A percentile compares a stretch with the other conserved stretches of the same genome.
Evolutionary conservation across 176 grass and related monocot species (phyloP).

Genomic region (Zoysia japonica): DNA sequence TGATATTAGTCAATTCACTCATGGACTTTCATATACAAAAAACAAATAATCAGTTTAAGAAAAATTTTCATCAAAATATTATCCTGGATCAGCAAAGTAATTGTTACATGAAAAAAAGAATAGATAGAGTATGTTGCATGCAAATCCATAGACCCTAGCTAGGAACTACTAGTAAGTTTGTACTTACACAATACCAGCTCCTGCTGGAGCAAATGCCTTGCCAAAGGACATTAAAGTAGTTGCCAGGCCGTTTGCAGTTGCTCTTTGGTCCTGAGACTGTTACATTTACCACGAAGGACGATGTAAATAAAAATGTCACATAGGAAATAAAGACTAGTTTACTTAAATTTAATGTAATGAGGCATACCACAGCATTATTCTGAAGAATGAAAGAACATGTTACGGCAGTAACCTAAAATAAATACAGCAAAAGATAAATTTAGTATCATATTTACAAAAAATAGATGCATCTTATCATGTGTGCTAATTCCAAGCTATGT

Average conservation of each 20-base stretch:
- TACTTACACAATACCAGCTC: conserved; percentile 54
- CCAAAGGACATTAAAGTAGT: conserved; percentile 58
- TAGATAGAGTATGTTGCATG: not conserved
- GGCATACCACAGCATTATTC: conserved; percentile 56
- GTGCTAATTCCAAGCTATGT: not conserved
- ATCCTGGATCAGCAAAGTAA: no score
- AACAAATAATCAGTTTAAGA: not conserved
- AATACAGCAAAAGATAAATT: not conserved
- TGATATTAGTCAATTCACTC: not conserved
- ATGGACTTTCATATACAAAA: not conserved
- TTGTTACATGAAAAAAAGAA: no score
- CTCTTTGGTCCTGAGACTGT: conserved; percentile 58
- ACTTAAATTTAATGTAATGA: not conserved
- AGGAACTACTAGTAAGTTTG: not conserved
- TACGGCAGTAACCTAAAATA: conserved; percentile 44
- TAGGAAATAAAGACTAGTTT: not conserved
- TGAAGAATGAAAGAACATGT: conserved; percentile 50
- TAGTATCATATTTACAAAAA: not conserved
- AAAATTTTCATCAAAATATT: not conserved
- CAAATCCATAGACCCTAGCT: not conserved
- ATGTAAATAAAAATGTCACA: not conserved
- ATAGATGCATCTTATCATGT: not conserved
- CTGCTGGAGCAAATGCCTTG: conserved; percentile 60
- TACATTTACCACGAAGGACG: not conserved
- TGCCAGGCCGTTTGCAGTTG: conserved; percentile 56